Conservation (phyloP, 495 filamentous ascomycete species). For the Podospora tetraspora region DNA sequence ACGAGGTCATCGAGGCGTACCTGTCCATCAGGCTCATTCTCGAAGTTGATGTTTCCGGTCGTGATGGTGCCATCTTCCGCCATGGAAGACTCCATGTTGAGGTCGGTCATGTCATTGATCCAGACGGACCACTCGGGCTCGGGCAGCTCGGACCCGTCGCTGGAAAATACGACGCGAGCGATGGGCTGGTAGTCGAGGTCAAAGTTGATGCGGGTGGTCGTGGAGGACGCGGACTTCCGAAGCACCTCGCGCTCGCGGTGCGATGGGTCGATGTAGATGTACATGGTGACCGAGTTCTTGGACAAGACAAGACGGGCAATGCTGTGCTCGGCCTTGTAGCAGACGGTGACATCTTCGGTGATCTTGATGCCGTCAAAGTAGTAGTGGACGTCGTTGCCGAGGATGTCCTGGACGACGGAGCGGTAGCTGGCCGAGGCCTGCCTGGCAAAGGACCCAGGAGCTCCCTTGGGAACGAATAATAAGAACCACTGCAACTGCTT, state of each 20-base stretch:
- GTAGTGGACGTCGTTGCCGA: slow-evolving; percentile 12
- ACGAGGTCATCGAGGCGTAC: not conserved
- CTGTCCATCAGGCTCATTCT: not conserved
- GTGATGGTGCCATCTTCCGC: not conserved
- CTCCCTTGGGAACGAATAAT: not conserved
- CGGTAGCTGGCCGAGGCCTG: not conserved
- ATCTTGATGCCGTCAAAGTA: slow-evolving; percentile 31
- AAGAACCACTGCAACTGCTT: not conserved
- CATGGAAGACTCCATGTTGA: not conserved
- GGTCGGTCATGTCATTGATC: not conserved
- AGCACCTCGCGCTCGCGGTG: slow-evolving; percentile 1
- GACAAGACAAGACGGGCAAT: slow-evolving; percentile 34
- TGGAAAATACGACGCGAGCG: not conserved
- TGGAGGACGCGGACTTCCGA: not conserved
- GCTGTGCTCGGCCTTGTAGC: slow-evolving; percentile 24
- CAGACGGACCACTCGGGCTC: not conserved
- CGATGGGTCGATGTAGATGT: slow-evolving; percentile 27
- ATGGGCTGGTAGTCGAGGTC: slow-evolving; percentile 28
- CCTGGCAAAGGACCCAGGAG: not conserved
- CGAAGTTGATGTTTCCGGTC: not conserved
- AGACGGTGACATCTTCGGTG: slow-evolving; percentile 31
- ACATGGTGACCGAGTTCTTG: slow-evolving; percentile 21
- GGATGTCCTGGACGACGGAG: not conserved
- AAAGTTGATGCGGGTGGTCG: not conserved
- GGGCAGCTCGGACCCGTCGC: not conserved